These are phyloP conservation scores for Pythium insidiosum DNA, from an alignment of 352 stramenopile species.

Conservation along the genomic window DNA sequence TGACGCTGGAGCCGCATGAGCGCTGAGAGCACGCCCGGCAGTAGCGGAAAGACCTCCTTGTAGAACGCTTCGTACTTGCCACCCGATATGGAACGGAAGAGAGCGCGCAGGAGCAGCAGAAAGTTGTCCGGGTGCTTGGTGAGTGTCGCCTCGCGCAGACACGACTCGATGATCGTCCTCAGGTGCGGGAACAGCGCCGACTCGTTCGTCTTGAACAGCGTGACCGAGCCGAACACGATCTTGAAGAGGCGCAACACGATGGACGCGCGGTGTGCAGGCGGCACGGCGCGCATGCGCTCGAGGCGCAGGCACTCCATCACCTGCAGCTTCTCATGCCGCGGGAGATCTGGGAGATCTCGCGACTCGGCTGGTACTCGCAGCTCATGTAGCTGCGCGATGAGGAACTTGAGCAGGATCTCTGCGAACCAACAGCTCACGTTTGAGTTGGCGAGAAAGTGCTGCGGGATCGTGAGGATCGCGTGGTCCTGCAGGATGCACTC, in stretches of 20 bases:
- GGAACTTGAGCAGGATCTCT: conserved; percentile 91
- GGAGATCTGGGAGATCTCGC: conserved; percentile 71
- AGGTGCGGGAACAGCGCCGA: conserved; percentile 90
- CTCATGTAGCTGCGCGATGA: conserved; percentile 92
- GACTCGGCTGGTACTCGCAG: conserved; percentile 79
- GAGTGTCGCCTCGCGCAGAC: conserved; percentile 87
- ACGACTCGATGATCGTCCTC: conserved; percentile 90
- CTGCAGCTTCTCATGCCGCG: conserved; percentile 68
- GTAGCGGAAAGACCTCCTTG: conserved; percentile 93
- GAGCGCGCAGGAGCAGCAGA: conserved; percentile 87
- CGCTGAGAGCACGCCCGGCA: conserved; percentile 90
- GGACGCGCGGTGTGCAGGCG: conserved; percentile 64
- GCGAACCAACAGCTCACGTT: conserved; percentile 92
- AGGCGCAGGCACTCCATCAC: conserved; percentile 64
- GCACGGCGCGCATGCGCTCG: conserved; percentile 70
- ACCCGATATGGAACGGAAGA: conserved; percentile 95
- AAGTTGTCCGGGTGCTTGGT: conserved; percentile 92
- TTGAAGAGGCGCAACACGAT: conserved; percentile 92
- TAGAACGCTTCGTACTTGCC: conserved; percentile 98
- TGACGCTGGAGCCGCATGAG: conserved; percentile 91
- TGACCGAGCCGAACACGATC: conserved; percentile 95
- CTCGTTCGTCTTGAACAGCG: conserved; percentile 95
- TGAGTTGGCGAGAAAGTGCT: conserved; percentile 92
- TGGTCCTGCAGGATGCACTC: conserved; percentile 92
- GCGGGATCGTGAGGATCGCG: conserved; percentile 90